Evolutionary conservation across 495 filamentous ascomycete genomes (phyloP), one percentile per base, ranked within the genome.

Genomic region (Parathielavia hyrcaniae): DNA sequence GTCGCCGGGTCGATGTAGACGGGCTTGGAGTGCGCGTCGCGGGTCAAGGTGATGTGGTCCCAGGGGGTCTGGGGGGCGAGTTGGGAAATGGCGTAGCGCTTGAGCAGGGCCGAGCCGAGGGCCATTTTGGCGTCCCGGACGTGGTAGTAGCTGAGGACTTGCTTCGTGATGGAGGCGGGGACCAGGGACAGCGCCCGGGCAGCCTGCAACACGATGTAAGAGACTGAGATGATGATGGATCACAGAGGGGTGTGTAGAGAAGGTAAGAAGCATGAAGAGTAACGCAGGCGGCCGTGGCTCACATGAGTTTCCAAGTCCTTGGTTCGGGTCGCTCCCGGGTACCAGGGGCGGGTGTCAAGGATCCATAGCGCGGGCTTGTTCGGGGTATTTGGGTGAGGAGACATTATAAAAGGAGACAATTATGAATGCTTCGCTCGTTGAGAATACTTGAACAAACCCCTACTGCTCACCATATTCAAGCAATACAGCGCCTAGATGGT

Each of bases 51-150:
- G 19, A 86, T 81, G 2, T 4, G 17, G 0, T 75, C 66, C 89
- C 89, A 95, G n/a, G 73, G 26, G 14, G 47, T 71, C 8, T 38
- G 3, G 23, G 22, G 22, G 54, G 82, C 80, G 16, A 80, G 78
- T 63, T 79, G 76, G 63, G 82, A 75, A 58, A 95, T 80, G 63
- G 83, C 86, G 53, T 82, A 75, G 65, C 86, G 88, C 75, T 96
- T 96, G 32, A 95, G 74, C 3, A 96, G 80, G 53, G 84, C 79
- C 16, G 89, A 95, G 38, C 77, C 87, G 13, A 96, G 78, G 39
- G 77, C 73, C 77, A 88, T 83, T 65, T 81, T 83, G 22, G 84
- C 85, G 70, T 89, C 86, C 50, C 73, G 74, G 34, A 83, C 65
- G 60, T 81, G 80, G 72, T 77, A 82, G 74, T 83, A 88, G 39